These are phyloP conservation scores for Bretziella fagacearum DNA, from an alignment of 2,329 filamentous ascomycete genomes.

Conservation along the genomic window DNA sequence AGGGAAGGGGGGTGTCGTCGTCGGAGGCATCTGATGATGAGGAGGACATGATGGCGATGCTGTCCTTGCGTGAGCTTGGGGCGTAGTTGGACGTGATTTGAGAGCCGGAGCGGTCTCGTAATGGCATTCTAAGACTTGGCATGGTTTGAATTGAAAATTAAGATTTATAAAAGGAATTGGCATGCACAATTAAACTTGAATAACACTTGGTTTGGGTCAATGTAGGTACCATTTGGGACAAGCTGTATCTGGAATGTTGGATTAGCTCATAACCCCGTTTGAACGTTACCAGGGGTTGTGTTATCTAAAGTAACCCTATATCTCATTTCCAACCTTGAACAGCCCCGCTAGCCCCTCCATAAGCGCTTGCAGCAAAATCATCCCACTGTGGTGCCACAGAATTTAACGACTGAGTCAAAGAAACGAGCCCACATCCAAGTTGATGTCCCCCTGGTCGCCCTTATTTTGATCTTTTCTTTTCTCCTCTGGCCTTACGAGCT, in stretches of 20 bases:
- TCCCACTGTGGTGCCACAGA: conserved; percentile 11
- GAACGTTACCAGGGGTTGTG: background rate
- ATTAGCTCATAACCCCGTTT: background rate
- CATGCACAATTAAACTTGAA: too few species aligned
- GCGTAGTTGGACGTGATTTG: conserved; percentile 11
- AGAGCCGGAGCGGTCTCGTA: conserved; percentile 6
- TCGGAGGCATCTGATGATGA: conserved; percentile 20
- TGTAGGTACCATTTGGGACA: too few species aligned
- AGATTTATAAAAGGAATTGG: background rate
- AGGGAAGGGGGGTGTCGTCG: conserved; percentile 56
- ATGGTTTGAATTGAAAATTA: background rate
- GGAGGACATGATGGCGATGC: conserved; percentile 7
- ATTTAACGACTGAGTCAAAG: conserved; percentile 12
- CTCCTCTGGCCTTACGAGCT: background rate
- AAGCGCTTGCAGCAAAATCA: conserved; percentile 3
- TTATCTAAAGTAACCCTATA: too few species aligned
- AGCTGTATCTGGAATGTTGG: too few species aligned
- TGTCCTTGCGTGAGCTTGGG: conserved; percentile 6
- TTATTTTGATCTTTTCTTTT: conserved; percentile 5
- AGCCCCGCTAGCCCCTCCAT: conserved; percentile 2
- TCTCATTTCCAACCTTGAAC: background rate
- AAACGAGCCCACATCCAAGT: background rate
- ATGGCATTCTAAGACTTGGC: background rate
- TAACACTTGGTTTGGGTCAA: too few species aligned
- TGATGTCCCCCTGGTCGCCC: background rate